Percentiles rank a stretch among this genome's conserved stretches.
Evolutionary conservation across 805 yeast genomes (phyloP).

Genomic region (Blastobotrys mokoenaii): DNA sequence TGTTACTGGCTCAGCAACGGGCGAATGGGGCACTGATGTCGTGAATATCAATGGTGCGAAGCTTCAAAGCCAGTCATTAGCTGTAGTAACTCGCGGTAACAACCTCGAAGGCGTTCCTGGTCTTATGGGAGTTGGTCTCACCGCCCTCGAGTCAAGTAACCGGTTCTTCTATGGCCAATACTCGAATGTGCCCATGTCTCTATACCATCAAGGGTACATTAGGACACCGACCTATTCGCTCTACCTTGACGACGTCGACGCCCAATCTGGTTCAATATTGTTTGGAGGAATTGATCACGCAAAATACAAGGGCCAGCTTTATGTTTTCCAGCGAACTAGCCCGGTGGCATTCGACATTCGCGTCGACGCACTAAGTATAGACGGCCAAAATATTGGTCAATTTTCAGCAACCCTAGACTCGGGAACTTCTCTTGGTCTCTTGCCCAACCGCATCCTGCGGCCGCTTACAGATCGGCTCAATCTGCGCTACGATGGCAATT

Average conservation of each 20-base stretch:
- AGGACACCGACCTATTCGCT: constrained; percentile 50
- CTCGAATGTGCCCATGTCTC: constrained; percentile 49
- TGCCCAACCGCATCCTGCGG: constrained; percentile 6
- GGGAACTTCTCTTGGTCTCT: constrained; percentile 38
- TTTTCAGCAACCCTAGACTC: constrained; percentile 38
- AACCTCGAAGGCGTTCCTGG: constrained; percentile 45
- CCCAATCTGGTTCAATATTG: constrained; percentile 20
- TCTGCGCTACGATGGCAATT: constrained; percentile 2
- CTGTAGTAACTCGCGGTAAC: constrained; percentile 59
- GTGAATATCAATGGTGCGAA: constrained; percentile 7
- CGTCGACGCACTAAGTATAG: constrained; percentile 4
- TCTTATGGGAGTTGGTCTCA: constrained; percentile 29
- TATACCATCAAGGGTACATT: constrained; percentile 49
- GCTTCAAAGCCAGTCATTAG: constrained; percentile 48
- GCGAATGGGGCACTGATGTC: constrained; percentile 22
- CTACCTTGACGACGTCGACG: constrained; percentile 37
- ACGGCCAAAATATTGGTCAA: constrained; percentile 2
- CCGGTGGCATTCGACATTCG: constrained; percentile 22
- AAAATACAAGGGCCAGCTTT: constrained; percentile 34
- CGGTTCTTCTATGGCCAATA: constrained; percentile 27
- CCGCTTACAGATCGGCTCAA: constrained; percentile 2
- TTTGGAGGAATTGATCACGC: constrained; percentile 47
- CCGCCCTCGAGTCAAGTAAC: constrained; percentile 23
- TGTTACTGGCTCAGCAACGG: constrained; percentile 42
- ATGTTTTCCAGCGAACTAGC: constrained; percentile 24